phyloP scores from a whole-genome alignment of 2,329 filamentous ascomycete genomes.

The Aschersonia sp. region DNA sequence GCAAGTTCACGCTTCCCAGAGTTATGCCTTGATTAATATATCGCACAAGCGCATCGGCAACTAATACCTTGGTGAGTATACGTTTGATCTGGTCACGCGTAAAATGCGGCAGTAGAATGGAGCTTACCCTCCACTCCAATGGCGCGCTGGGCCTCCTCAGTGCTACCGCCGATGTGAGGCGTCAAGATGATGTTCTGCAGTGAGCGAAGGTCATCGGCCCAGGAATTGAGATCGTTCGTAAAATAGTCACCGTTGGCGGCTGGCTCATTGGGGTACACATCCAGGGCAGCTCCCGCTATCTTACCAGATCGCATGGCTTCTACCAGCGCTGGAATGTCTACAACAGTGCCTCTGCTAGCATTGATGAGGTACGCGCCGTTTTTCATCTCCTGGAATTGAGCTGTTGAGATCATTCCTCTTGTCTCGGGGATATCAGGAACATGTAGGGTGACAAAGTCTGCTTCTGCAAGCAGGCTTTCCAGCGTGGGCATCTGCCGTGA shows the following conservation, averaged over 20 bases:
- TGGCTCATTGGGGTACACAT: constrained; percentile 91
- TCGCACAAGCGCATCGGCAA: constrained; percentile 71
- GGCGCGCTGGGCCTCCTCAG: constrained; percentile 90
- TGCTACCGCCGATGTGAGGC: constrained; percentile 93
- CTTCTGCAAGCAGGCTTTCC: constrained; percentile 57
- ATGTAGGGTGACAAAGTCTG: constrained; percentile 90
- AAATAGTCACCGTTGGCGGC: constrained; percentile 94
- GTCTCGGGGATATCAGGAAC: constrained; percentile 91
- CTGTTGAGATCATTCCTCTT: constrained; percentile 73
- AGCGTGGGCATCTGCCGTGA: constrained; percentile 70
- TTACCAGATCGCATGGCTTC: constrained; percentile 76
- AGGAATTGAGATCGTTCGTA: constrained; percentile 66
- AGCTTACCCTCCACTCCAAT: constrained; percentile 72
- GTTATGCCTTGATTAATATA: constrained; percentile 96
- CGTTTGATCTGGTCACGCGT: neutral
- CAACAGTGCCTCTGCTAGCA: constrained; percentile 82
- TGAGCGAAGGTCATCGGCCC: constrained; percentile 71
- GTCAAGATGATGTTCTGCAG: constrained; percentile 91
- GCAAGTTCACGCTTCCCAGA: constrained; percentile 85
- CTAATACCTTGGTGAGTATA: constrained; percentile 21
- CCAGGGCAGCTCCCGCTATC: constrained; percentile 85
- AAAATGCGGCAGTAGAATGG: neutral
- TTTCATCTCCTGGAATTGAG: constrained; percentile 81
- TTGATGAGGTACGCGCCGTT: constrained; percentile 89
- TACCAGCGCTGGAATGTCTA: constrained; percentile 86